Base-by-base conservation (phyloP, 768 basidiomycete genomes). In the Clitopilus hobsonii region DNA sequence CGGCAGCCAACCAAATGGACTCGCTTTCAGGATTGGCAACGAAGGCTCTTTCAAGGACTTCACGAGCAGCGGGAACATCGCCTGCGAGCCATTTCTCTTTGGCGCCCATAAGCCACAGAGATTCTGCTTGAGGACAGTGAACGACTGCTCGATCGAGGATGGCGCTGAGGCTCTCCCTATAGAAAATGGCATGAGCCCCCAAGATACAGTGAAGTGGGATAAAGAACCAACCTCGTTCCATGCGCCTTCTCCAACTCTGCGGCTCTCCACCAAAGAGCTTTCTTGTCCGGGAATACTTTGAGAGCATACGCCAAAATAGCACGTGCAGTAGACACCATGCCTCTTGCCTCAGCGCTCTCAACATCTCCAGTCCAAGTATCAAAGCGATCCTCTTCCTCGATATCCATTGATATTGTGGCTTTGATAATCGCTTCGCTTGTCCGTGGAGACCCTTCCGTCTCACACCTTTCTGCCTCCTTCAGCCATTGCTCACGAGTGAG, bases 81-180 rank as follows among this genome's bases (percentile, higher is more conserved):
- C 91, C 91, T 23, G 74, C 74, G 14, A 93, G 66, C 96, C 96
- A 99, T 67, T 93, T 91, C 74, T 98, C 96, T 71, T 99, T 99
- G 2, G 96, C 97, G 51, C 88, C 83, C 94, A 98, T 98, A 27
- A 98, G 80, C 97, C 97, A 98, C 5, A 99, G 75, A 0, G 94
- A 90, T 69, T 98, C 96, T 1, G 94, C 95, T 61, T 94, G 92
- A 0, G 96, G 97, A 62, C 94, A 96, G 65, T 94, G 86, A 53
- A 88, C 79, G 23, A 95, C 93, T 0, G 96, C 94, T 27, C 88
- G 82, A 45, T 76, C 77, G 38, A 98, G 82, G 3, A 98, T 83
- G 0, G 85, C 86, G 64, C 94, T 86, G 25, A 97, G 78, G 38
- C 88, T 85, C 62, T 92, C 88, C 56, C 87, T 89, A 32, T 38